Evolutionary conservation across 441 rosid species (phyloP), one percentile per base, ranked within the genome.

Genomic region (Daphne laureola): DNA sequence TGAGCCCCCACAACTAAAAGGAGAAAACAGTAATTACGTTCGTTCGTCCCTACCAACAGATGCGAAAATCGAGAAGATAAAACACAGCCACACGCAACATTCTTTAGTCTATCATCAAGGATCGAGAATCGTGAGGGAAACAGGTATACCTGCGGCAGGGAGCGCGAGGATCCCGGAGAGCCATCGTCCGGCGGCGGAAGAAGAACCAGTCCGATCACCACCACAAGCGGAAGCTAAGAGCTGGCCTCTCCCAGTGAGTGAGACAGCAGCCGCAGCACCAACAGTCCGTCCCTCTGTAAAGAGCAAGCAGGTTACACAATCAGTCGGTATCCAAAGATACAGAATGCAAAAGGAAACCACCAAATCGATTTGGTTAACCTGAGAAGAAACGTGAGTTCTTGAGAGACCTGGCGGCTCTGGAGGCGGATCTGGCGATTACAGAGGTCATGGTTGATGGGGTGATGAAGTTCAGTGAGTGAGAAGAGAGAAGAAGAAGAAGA

Each of bases 101-200:
- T 21, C 25, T 21, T 21, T 4, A 21, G 25, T 21, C 3, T 21
- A 21, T 21, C 25, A 18, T 1, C 23, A 3, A 21, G 25, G 25
- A 21, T 21, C 25, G 2, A 3, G 25, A 21, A 2, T 8, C 38
- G 38, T 31, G 1, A 31, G 7, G 35, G 35, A 31, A 31, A 31
- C 43, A 14, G 27, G 46, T 50, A 50, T 64, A 88, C 97, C 97
- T 90, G 91, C 98, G 2, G 81, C 85, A 27, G 98, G 92, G 46
- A 87, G 59, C 40, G 86, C 90, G 44, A 85, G 76, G 50, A 74
- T 80, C 62, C 94, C 92, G 0, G 88, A 73, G 48, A 92, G 64
- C 98, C 98, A 92, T 53, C 75, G 80, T 46, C 74, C 68, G 6
- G 84, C 67, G 1, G 79, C 66, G 21, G 64, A 69, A 43, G 68